These are phyloP conservation scores for Aurifilum marmelostoma DNA, from an alignment of 2,329 filamentous ascomycete species.

Conservation along the genomic window DNA sequence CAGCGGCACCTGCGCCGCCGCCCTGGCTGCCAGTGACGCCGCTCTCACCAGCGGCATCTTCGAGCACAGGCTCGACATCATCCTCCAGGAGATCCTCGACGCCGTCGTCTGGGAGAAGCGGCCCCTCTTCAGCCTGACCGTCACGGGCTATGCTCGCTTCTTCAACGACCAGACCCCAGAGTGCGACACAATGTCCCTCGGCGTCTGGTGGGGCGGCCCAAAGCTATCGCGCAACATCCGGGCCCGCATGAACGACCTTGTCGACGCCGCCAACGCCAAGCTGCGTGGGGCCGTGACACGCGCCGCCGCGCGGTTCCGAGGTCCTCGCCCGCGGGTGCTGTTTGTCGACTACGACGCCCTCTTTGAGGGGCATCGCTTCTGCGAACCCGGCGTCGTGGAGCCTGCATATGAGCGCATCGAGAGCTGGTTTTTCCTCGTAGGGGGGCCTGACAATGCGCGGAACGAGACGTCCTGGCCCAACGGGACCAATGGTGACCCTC, in stretches of 20 bases:
- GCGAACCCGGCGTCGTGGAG: conserved; percentile 40
- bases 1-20: conserved; percentile 49
- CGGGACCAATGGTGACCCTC: conserved; percentile 25
- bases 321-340: conserved; percentile 39
- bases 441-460: conserved; percentile 45
- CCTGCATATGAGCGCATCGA: conserved; percentile 48
- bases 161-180: conserved; percentile 49
- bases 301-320: conserved; percentile 43
- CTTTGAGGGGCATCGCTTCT: conserved; percentile 51
- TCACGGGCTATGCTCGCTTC: conserved; percentile 53
- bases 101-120: conserved; percentile 48
- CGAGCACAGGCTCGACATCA: conserved; percentile 43
- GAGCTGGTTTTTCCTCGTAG: conserved; percentile 54
- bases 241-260: conserved; percentile 48
- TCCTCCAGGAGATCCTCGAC: conserved; percentile 49
- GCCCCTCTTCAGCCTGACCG: conserved; percentile 46
- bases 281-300: conserved; percentile 40
- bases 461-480: conserved; percentile 32
- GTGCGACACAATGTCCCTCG: conserved; percentile 49
- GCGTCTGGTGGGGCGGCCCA: conserved; percentile 50
- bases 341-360: conserved; percentile 50
- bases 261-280: conserved; percentile 46
- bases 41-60: conserved; percentile 42
- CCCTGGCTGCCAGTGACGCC: conserved; percentile 41
- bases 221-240: conserved; percentile 46